A percentile compares a stretch with the other conserved stretches of the same genome.
These are phyloP conservation scores for Skeletonema tropicum DNA, from an alignment of 108 stramenopile species.

Conservation along the genomic window DNA sequence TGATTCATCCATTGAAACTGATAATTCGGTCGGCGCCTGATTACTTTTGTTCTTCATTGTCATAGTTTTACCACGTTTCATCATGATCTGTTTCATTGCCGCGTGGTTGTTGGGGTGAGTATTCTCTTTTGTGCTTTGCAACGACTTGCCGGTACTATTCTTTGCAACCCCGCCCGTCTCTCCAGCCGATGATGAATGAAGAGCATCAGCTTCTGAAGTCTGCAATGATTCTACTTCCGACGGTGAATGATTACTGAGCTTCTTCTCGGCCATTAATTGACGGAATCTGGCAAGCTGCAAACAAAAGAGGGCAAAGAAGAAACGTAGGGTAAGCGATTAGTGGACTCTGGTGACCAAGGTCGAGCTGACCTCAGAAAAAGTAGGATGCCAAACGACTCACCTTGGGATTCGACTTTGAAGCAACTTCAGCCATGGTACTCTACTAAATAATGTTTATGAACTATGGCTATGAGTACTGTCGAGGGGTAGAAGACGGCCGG, in stretches of 20 bases:
- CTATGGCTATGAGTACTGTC: no score
- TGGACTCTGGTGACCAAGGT: no score
- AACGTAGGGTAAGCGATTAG: no score
- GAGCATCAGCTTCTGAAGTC: neutral
- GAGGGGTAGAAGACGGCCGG: no score
- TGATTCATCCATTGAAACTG: neutral
- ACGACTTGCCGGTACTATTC: neutral
- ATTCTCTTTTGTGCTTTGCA: neutral
- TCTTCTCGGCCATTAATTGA: constrained; percentile 29
- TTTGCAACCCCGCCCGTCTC: neutral
- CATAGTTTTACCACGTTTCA: neutral
- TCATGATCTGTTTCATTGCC: constrained; percentile 21
- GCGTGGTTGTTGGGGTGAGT: neutral
- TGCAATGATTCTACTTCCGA: neutral
- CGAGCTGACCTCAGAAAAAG: no score
- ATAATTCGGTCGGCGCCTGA: neutral
- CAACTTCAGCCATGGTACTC: no score
- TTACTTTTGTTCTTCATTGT: neutral
- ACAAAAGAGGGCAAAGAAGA: no score
- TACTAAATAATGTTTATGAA: no score
- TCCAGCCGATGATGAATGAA: neutral
- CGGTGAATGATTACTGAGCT: neutral
- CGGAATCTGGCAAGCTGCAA: constrained; percentile 14
- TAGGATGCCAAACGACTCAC: no score
- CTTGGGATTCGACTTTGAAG: no score